Base-by-base conservation (phyloP, 75 land plant genomes). In the Pinus albicaulis region DNA sequence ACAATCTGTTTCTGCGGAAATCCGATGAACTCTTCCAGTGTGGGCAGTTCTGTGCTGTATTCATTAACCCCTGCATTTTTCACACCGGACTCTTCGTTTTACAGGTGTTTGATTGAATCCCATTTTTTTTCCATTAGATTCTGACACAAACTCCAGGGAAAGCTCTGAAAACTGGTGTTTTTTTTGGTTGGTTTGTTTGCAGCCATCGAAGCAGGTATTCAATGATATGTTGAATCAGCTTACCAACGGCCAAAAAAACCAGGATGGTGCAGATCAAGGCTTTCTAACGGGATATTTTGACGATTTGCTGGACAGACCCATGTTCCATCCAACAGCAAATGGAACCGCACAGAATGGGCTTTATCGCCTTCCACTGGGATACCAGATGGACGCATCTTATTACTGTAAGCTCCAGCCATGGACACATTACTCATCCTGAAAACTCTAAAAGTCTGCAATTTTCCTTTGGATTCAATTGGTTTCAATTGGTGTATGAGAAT, bases 381-480 rank as follows among this genome's bases (percentile, higher is more conserved):
- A 97, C 73, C 99, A 97, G 78, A 97, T 97, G 99, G 99, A 97
- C 83, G 98, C 98, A 62, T 86, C 99, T 16, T 97, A 94, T 72
- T 97, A 77, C 72, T 97, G 99, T 97, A 74, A 91, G 99, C 53
- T 10, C 53, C 53, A 48, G 10, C 12, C 53, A 48, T 48, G 10
- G 53, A 0, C 48, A 44, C 48, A 44, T 0, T 10, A 55, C 19
- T 59, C 22, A 19, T 0, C n/a, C 60, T 59, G 60, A 59, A 59
- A n/a, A n/a, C 19, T 59, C 20, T 14, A 44, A 44, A 8, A 8
- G 48, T 44, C 7, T 44, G 7, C 48, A 44, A 7, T 44, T 44
- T 44, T 44, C 48, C 20, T 14, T 15, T 14, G 59, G 20, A 57
- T 57, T 4, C 59, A 14, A 15, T n/a, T n/a, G n/a, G n/a, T n/a